A percentile compares a stretch with the other conserved stretches of the same genome.
Conservation (phyloP, 192 early-diverging fungal genomes). For the Podila minutissima region DNA sequence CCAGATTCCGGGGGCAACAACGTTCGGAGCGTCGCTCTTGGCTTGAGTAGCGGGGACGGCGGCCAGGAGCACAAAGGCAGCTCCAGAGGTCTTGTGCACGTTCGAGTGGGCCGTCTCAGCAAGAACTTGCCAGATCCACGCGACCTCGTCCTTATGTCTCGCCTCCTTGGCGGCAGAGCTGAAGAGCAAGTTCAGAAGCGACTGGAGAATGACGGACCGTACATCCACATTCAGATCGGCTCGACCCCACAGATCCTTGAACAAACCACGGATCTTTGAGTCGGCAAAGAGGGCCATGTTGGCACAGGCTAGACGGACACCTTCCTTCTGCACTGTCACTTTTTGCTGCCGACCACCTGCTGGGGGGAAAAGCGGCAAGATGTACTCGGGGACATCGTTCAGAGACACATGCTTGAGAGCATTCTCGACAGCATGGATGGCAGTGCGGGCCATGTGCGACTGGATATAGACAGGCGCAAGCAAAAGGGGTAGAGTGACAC, state of each 20-base stretch:
- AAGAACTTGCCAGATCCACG: conserved; percentile 31
- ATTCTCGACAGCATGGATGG: conserved; percentile 49
- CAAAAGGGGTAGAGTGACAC: conserved; percentile 21
- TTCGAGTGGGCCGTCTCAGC: conserved; percentile 10
- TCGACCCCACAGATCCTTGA: conserved; percentile 29
- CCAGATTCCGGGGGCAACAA: neutral
- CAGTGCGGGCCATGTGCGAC: conserved; percentile 36
- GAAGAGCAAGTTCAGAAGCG: conserved; percentile 16
- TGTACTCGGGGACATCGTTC: conserved; percentile 21
- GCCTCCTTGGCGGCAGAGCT: conserved; percentile 27
- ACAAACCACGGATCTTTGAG: conserved; percentile 9
- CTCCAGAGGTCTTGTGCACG: conserved; percentile 21
- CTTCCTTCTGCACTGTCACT: conserved; percentile 50
- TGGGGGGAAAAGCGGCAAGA: conserved; percentile 33
- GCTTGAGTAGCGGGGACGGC: neutral
- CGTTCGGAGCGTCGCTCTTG: neutral
- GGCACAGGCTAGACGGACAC: conserved; percentile 25
- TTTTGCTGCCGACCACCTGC: conserved; percentile 24
- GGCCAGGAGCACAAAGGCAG: conserved; percentile 24
- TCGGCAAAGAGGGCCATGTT: conserved; percentile 20
- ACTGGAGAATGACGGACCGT: conserved; percentile 25
- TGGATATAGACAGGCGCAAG: conserved; percentile 42
- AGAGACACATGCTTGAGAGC: conserved; percentile 33
- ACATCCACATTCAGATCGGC: conserved; percentile 23
- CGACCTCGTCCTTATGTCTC: conserved; percentile 7